Evolutionary conservation across 2,329 filamentous ascomycete species (phyloP), one percentile per base, ranked within the genome.

Genomic region (Pyricularia grisea): DNA sequence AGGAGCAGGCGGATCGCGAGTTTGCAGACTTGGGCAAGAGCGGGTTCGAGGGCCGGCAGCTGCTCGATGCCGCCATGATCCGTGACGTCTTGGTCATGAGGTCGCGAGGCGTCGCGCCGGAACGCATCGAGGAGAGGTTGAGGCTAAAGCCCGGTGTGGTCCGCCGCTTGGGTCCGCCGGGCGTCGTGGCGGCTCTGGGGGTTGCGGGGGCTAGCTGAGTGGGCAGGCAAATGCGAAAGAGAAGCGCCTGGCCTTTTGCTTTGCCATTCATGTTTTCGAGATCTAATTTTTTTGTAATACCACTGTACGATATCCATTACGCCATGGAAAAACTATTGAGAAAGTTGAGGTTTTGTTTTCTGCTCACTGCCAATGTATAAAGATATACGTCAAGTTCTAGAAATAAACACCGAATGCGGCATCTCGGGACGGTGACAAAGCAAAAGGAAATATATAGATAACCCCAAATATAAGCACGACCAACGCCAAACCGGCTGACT

Each of bases 11-110:
- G 1, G 78, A 82, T 1, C 74, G 76, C 31, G 84, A 87, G 73
- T 77, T 81, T 33, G 79, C 82, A 70, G 76, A 76, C 17, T 75
- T 79, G 55, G 79, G 79, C n/a, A 74, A 73, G 33, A 73, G 73
- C 6, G 73, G 71, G 50, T 64, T 31, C n/a, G 72, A 74, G 11
- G 82, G 79, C 1, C 76, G 80, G 67, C 80, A 83, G 71, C 83
- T 86, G 67, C 74, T 86, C 11, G 79, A 85, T 67, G 81, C 83
- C 55, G 77, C 77, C 10, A 84, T 81, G 23, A 73, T 87, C 20
- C 77, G 81, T 60, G 81, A 85, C 69, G 79, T 81, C 9, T 75
- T 87, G 23, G 73, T 79, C 20, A 72, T 87, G 73, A 79, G 81
- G 27, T 78, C 79, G 17, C 74, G 75, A 14, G 84, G 84, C 0